Percentiles rank a stretch among this genome's conserved stretches.
Conservation (phyloP, 2,329 filamentous ascomycete species). For the Colletotrichum sp. region DNA sequence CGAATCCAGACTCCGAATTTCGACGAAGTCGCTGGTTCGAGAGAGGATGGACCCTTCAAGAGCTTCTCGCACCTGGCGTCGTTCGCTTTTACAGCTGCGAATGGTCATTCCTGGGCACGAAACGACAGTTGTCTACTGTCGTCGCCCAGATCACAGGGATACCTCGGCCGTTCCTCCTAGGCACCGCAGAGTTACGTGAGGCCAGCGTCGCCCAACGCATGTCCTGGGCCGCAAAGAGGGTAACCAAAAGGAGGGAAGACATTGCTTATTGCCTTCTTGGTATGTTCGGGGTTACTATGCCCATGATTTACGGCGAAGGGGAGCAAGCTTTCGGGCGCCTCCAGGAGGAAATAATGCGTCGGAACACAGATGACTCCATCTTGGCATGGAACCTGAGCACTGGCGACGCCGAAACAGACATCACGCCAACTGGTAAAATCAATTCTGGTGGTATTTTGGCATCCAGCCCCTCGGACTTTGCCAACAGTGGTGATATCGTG, state of each 20-base stretch:
- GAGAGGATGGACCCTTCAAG: not conserved
- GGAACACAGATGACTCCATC: not conserved
- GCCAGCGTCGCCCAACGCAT: not conserved
- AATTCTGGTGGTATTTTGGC: not conserved
- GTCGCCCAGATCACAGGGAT: not conserved
- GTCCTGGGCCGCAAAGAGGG: not conserved
- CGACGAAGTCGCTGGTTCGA: not conserved
- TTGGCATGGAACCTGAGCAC: not conserved
- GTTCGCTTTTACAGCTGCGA: not conserved
- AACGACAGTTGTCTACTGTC: not conserved
- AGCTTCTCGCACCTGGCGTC: not conserved
- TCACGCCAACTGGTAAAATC: no score
- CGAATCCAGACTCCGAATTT: not conserved
- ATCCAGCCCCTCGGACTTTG: not conserved
- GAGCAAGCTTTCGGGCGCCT: not conserved
- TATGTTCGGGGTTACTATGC: not conserved
- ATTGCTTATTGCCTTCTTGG: not conserved
- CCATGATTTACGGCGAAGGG: not conserved
- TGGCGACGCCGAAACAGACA: no score
- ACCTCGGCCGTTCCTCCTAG: not conserved
- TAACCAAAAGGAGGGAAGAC: not conserved
- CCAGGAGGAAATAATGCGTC: not conserved
- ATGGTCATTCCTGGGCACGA: not conserved
- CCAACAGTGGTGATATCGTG: not conserved
- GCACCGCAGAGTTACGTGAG: not conserved